Conservation (phyloP, 2,329 filamentous ascomycete species). For the Colletotrichum eremochloae region DNA sequence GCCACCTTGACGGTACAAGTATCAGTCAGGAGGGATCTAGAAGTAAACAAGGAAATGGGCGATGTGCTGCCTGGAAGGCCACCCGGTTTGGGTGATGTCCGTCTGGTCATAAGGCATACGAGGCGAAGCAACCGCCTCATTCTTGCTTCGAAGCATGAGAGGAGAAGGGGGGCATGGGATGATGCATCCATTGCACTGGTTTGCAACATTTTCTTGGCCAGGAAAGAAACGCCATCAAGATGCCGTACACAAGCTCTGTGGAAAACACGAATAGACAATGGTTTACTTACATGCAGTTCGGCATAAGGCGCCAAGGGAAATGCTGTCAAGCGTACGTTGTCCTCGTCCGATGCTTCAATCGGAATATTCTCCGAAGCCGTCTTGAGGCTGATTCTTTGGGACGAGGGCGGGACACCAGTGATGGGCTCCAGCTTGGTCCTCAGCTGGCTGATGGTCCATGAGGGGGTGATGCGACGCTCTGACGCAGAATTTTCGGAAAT, state of each 20-base stretch:
- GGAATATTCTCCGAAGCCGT: slow-evolving; percentile 72
- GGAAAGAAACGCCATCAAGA: neutral
- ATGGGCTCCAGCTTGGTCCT: slow-evolving; percentile 92
- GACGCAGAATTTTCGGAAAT: slow-evolving; percentile 82
- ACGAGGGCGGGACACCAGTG: slow-evolving; percentile 87
- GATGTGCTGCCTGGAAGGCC: neutral
- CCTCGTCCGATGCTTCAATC: slow-evolving; percentile 80
- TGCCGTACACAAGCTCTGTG: neutral
- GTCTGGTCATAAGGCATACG: neutral
- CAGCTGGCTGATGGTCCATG: slow-evolving; percentile 88
- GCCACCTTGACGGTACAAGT: slow-evolving; percentile 69
- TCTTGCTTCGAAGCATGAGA: neutral
- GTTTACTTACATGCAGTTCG: slow-evolving; percentile 80
- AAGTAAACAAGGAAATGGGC: neutral
- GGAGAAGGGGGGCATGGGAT: slow-evolving; percentile 15
- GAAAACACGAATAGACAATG: slow-evolving; percentile 1
- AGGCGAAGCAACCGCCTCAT: too few species aligned
- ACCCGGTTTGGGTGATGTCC: neutral
- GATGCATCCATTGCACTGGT: slow-evolving; percentile 19
- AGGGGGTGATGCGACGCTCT: slow-evolving; percentile 91
- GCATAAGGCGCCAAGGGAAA: slow-evolving; percentile 81
- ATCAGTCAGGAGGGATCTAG: neutral
- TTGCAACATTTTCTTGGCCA: neutral
- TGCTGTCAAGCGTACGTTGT: slow-evolving; percentile 71
- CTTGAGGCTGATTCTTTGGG: slow-evolving; percentile 82